Base-by-base conservation (phyloP, 2,329 filamentous ascomycete genomes). In the Mycosphaerella sp. region DNA sequence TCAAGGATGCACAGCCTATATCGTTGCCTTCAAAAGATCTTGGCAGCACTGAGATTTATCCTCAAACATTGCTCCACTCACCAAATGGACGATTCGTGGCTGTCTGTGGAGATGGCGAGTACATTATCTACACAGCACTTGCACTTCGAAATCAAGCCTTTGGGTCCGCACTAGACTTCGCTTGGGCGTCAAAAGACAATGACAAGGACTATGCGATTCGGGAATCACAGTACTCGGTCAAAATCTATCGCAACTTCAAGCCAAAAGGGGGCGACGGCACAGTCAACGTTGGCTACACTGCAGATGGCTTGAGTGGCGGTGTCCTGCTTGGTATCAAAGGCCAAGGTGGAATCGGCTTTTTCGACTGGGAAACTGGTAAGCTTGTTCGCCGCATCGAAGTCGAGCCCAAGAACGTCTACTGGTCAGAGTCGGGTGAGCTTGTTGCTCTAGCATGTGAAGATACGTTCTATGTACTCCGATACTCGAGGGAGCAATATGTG, bases 61-160 rank as follows among this genome's bases (percentile, higher is more conserved):
- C 93, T 1, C 90, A 96, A 67, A 95, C 89, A 0, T 79, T 98
- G 45, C 80, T 89, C 32, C 93, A 98, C 73, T 96, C 90, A n/a
- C 88, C 93, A 32, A 98, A 98, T 62, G 89, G 89, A 45, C 83
- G 89, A 54, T 93, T 93, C 61, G 87, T 93, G 43, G 86, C 86
- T 14, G 85, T 90, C 2, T 97, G 91, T 60, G 93, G 93, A 59
- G 93, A 98, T 68, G 93, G 93, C 56, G 93, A 98, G 71, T 98
- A 96, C 73, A 97, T 97, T 69, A 95, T 97, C 64, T 97, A 97
- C 75, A 97, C 93, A 25, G 90, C 93, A 50, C 79, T 97, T 52
- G 91, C 91, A 2, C 95, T 94, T 80, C 84, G 93, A 68, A 97
- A 98, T 73, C 96, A 97, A 75, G 89, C 89, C 3, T 98, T 98